A percentile compares a stretch with the other conserved stretches of the same genome.
Conservation (phyloP, 495 filamentous ascomycete species). For the Penicillium roqueforti region DNA sequence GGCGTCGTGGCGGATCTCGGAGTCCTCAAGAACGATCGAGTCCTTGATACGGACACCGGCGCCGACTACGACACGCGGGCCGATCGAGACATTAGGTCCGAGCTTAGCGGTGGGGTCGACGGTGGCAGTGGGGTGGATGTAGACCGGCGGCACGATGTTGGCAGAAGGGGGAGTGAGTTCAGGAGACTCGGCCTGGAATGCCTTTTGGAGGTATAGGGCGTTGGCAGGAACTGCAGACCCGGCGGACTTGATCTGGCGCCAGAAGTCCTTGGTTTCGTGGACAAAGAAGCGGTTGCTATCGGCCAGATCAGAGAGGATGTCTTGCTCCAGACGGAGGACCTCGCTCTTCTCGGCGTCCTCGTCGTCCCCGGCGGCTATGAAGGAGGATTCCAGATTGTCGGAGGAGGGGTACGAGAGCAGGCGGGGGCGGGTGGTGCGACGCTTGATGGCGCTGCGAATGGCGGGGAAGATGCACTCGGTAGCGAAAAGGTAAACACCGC, state of each 20-base stretch:
- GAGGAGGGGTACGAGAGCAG: constrained; percentile 91
- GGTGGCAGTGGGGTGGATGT: constrained; percentile 89
- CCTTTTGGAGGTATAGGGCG: constrained; percentile 94
- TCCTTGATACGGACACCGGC: constrained; percentile 93
- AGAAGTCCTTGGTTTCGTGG: constrained; percentile 98
- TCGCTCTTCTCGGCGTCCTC: constrained; percentile 77
- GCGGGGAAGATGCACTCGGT: constrained; percentile 95
- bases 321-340: constrained; percentile 93
- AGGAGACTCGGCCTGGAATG: constrained; percentile 74
- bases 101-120: constrained; percentile 96
- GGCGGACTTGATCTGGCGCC: constrained; percentile 99
- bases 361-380: constrained; percentile 61
- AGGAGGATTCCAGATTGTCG: constrained; percentile 83
- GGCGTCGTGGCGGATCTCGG: constrained; percentile 95
- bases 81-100: constrained; percentile 94
- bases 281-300: constrained; percentile 99
- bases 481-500: constrained; percentile 95
- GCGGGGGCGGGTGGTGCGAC: constrained; percentile 84
- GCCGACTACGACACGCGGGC: constrained; percentile 77
- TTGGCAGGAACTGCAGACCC: constrained; percentile 97
- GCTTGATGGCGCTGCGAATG: constrained; percentile 93
- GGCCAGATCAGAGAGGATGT: constrained; percentile 92
- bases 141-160: constrained; percentile 90
- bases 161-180: constrained; percentile 83
- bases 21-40: constrained; percentile 90